Conservation (phyloP, 139 green algal species). For the Micractinium conductrix region DNA sequence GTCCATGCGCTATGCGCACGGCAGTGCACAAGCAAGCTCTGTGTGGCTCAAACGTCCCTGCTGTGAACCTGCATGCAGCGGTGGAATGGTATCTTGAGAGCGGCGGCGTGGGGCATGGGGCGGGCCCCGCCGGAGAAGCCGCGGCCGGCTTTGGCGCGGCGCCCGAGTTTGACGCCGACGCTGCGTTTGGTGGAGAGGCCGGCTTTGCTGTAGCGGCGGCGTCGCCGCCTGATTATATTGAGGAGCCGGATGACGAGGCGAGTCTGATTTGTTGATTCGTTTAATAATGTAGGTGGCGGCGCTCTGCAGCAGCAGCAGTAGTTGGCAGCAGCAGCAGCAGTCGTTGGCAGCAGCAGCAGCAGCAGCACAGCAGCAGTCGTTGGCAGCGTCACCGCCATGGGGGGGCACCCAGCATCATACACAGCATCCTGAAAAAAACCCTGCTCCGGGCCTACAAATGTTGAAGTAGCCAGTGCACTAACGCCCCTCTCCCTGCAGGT, state of each 20-base stretch:
- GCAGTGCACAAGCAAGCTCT: neutral
- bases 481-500: no score
- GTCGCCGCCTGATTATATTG: neutral
- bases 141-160: neutral
- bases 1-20: neutral
- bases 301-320: neutral
- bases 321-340: no score
- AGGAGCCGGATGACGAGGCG: slow-evolving; percentile 14
- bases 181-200: no score
- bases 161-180: neutral
- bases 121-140: neutral
- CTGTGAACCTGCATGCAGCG: neutral
- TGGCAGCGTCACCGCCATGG: no score
- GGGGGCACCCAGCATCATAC: no score
- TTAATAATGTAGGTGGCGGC: neutral
- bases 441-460: no score
- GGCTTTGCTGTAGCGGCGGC: neutral
- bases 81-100: slow-evolving; percentile 33
- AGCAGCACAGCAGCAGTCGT: no score
- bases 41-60: no score
- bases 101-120: slow-evolving; percentile 27
- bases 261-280: no score
- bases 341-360: no score
- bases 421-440: no score
- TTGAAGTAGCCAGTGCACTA: no score